phyloP scores from a whole-genome alignment of 2,329 filamentous ascomycete species.

The Xylariaceae sp. region DNA sequence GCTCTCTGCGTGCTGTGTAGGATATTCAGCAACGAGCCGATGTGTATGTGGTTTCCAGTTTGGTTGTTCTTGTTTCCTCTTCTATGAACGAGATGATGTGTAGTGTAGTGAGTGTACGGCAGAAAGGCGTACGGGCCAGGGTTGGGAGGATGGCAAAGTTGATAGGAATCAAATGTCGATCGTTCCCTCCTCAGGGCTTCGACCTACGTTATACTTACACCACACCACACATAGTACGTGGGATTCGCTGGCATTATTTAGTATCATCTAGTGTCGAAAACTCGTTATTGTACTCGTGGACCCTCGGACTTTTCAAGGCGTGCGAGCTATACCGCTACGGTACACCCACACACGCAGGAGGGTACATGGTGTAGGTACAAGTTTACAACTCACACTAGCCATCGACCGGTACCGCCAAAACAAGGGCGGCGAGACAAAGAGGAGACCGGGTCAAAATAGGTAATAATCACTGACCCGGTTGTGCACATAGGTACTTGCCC shows the following conservation, averaged over 20 bases:
- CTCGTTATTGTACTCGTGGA: constrained; percentile 15
- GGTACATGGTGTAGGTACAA: not conserved
- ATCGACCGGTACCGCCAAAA: not conserved
- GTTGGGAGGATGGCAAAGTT: constrained; percentile 13
- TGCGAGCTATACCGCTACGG: constrained; percentile 11
- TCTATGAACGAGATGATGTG: constrained; percentile 9
- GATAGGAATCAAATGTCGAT: constrained; percentile 17
- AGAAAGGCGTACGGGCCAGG: not conserved
- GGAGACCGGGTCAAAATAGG: constrained; percentile 12
- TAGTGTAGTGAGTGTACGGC: not conserved
- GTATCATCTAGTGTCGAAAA: not conserved
- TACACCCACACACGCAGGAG: constrained; percentile 10
- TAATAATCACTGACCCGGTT: constrained; percentile 8
- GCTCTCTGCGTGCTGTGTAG: not conserved
- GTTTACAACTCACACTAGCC: constrained; percentile 4
- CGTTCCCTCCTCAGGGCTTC: constrained; percentile 15
- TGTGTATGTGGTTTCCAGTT: not conserved
- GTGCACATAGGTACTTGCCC: not conserved
- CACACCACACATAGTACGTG: not conserved
- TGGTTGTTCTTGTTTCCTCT: not conserved
- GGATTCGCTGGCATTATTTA: constrained; percentile 20
- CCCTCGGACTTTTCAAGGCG: constrained; percentile 10
- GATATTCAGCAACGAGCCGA: not conserved
- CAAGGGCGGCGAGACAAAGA: not conserved
- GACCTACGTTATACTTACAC: not conserved